Conservation (phyloP, 2,329 filamentous ascomycete species). For the Trichoderma aggressivum region DNA sequence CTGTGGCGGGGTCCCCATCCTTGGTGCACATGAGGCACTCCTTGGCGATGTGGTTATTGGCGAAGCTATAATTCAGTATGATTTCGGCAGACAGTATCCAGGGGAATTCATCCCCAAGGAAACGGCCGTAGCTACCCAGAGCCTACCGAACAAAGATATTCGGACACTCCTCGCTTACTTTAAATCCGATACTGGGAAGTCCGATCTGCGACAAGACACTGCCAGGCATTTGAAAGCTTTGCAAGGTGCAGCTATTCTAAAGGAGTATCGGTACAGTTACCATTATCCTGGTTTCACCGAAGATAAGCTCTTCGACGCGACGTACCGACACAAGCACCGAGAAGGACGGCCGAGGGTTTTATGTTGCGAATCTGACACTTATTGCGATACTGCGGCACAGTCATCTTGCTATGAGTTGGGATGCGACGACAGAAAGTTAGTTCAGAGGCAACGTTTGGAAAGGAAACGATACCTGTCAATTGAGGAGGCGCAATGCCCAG, state of each 20-base stretch:
- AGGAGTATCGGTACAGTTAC: neutral
- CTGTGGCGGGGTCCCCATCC: slow-evolving; percentile 24
- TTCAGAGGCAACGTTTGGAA: neutral
- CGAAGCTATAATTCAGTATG: slow-evolving; percentile 29
- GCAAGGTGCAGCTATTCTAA: neutral
- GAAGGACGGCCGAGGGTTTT: neutral
- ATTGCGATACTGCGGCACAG: neutral
- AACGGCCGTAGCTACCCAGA: slow-evolving; percentile 20
- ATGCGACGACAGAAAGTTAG: neutral
- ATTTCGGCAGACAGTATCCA: slow-evolving; percentile 27
- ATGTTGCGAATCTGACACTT: neutral
- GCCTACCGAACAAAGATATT: slow-evolving; percentile 24
- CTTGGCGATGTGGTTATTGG: slow-evolving; percentile 31
- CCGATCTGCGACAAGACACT: neutral
- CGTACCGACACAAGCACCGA: neutral
- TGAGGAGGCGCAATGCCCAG: neutral
- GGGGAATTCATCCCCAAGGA: slow-evolving; percentile 25
- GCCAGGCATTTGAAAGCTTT: neutral
- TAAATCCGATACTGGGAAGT: neutral
- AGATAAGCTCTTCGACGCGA: neutral
- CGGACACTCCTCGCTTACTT: slow-evolving; percentile 26
- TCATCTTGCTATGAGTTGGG: neutral
- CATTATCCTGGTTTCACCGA: neutral
- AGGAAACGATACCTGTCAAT: neutral
- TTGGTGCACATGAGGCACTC: slow-evolving; percentile 19